phyloP scores from a whole-genome alignment of 345 rosid genomes.

The Sapria himalayana region DNA sequence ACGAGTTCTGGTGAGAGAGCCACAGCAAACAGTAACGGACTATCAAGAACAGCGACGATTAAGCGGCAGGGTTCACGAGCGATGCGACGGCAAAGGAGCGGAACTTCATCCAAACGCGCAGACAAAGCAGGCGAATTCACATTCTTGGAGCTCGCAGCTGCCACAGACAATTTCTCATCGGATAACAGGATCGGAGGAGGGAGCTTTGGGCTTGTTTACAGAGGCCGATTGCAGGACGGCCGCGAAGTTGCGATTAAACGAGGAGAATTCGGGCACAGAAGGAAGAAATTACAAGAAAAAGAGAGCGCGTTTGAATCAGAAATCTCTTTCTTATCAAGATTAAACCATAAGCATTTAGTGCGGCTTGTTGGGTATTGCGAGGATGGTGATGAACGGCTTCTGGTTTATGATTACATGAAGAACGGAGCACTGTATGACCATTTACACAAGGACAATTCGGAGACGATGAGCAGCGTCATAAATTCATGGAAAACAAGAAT shows the following conservation, averaged over 20 bases:
- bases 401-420: slow-evolving; percentile 87
- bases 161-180: slow-evolving; percentile 46
- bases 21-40: slow-evolving; percentile 28
- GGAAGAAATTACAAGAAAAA: slow-evolving; percentile 68
- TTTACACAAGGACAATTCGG: slow-evolving; percentile 43
- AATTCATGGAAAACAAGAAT: slow-evolving; percentile 85
- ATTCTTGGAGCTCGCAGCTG: slow-evolving; percentile 46
- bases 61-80: slow-evolving; percentile 59
- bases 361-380: slow-evolving; percentile 79
- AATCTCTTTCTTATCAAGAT: slow-evolving; percentile 57
- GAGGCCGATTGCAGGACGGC: slow-evolving; percentile 47
- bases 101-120: slow-evolving; percentile 64
- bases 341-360: slow-evolving; percentile 80
- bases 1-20: slow-evolving; percentile 17
- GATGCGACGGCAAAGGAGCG: slow-evolving; percentile 86
- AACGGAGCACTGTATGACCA: slow-evolving; percentile 74
- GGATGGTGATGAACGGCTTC: slow-evolving; percentile 54
- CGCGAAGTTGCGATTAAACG: slow-evolving; percentile 82
- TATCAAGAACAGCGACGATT: slow-evolving; percentile 44
- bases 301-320: slow-evolving; percentile 86
- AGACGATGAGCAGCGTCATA: slow-evolving; percentile 33
- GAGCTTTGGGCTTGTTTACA: slow-evolving; percentile 74
- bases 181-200: slow-evolving; percentile 83
- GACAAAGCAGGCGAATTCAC: slow-evolving; percentile 68
- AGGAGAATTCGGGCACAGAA: slow-evolving; percentile 42